Evolutionary conservation across 1,284 basidiomycete species (phyloP).

Genomic region (Ganoderma meredithae): DNA sequence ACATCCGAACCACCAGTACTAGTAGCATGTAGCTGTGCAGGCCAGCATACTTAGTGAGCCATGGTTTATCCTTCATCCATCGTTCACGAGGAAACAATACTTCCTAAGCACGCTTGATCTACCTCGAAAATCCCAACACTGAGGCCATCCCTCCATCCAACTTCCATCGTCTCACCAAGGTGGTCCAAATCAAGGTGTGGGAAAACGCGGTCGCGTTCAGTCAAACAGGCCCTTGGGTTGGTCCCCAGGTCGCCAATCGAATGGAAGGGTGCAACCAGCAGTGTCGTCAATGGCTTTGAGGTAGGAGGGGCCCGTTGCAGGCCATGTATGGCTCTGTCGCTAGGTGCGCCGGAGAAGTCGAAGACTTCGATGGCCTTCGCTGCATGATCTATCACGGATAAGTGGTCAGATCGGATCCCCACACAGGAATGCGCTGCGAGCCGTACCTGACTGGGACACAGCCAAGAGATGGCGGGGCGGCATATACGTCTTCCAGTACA

Average conservation of each 20-base stretch:
- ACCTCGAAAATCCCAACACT: conserved; percentile 44
- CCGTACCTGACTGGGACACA: conserved; percentile 37
- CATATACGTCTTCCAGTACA: conserved; percentile 53
- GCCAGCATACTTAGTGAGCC: too few species aligned
- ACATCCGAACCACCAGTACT: background rate
- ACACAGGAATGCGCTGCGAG: background rate
- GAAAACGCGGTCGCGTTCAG: conserved; percentile 36
- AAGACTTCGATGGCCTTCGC: conserved; percentile 23
- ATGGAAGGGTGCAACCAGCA: conserved; percentile 43
- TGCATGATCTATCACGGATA: conserved; percentile 25
- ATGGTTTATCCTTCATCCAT: background rate
- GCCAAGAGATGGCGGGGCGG: conserved; percentile 48
- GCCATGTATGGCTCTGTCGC: conserved; percentile 28
- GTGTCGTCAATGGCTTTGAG: conserved; percentile 20
- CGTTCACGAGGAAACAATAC: conserved; percentile 6
- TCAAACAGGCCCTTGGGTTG: conserved; percentile 10
- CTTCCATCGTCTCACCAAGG: conserved; percentile 42
- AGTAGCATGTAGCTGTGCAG: too few species aligned
- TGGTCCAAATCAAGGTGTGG: conserved; percentile 51
- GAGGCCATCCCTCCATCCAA: conserved; percentile 41
- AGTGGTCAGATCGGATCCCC: background rate
- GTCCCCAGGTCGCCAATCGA: conserved; percentile 30
- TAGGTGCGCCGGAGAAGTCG: conserved; percentile 41
- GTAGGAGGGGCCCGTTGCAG: conserved; percentile 23
- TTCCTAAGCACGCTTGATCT: conserved; percentile 29